Evolutionary conservation across 1,284 basidiomycete species (phyloP), one percentile per base, ranked within the genome.

Genomic region (Leccinum angustisporum): DNA sequence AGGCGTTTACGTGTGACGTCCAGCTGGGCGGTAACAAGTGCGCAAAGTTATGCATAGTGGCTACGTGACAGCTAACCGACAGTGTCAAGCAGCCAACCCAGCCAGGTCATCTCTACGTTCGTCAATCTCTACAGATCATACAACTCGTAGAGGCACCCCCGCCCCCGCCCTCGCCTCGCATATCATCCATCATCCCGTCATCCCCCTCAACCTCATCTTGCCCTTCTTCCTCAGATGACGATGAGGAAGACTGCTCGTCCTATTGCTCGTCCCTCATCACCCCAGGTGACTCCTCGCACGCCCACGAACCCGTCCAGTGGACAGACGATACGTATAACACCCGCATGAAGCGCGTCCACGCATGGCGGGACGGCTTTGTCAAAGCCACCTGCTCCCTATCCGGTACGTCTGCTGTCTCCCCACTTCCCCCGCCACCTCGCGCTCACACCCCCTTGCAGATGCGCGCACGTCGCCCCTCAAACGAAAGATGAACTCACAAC

Each of bases 1-100:
- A 99, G 16, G 77, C 79, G 2, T 84, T 79, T 58, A 99, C 85
- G 67, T 92, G 88, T 1, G 83, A 71, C 74, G 91, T 95, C 96
- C 96, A 97, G 69, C 88, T 93, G 0, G 94, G 92, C 51, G 96
- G 95, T 11, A 98, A 83, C 14, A 97, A 81, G 75, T 97, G 83
- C 61, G 84, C 84, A 66, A 82, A 88, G 14, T 80, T 80, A 50
- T 58, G 18, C 66, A 67, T 67, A 46, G 5, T 21, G 43, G 5
- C 3, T 43, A 18, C n/a, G 40, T 18, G n/a, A 43, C 27, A 11
- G 62, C 27, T 48, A 40, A 40, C 38, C n/a, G 38, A 40, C n/a
- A n/a, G 3, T 43, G 40, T 43, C 67, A 78, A 80, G 56, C 46
- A 48, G 46, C 8, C 46, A 48, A 66, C 70, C 70, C 72, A 74